A percentile compares a stretch with the other conserved stretches of the same genome.
Evolutionary conservation across 2,329 filamentous ascomycete genomes (phyloP).

Genomic region (Volutella citrinella): DNA sequence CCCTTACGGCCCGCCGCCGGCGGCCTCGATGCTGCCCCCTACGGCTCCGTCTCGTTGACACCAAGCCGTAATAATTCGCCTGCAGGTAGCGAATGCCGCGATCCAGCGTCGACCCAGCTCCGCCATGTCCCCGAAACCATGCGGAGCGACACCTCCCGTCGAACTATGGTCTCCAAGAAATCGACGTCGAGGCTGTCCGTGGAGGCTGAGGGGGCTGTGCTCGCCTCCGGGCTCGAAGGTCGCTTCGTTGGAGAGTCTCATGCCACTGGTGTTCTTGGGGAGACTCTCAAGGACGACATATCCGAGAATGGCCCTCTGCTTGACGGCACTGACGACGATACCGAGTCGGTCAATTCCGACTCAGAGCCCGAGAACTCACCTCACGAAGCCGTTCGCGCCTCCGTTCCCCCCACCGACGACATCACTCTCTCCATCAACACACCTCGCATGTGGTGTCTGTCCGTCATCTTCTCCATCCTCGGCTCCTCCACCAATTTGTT

Average conservation of each 20-base stretch:
- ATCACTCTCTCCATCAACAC: slow-evolving; percentile 79
- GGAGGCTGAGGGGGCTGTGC: slow-evolving; percentile 48
- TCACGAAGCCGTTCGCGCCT: slow-evolving; percentile 77
- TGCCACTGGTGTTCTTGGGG: slow-evolving; percentile 42
- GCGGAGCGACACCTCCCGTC: slow-evolving; percentile 30
- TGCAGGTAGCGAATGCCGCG: slow-evolving; percentile 31
- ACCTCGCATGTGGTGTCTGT: slow-evolving; percentile 81
- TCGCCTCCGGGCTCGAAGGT: slow-evolving; percentile 52
- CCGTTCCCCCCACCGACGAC: slow-evolving; percentile 73
- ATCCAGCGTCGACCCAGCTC: slow-evolving; percentile 29
- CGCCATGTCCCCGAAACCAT: slow-evolving; percentile 33
- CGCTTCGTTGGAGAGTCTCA: slow-evolving; percentile 51
- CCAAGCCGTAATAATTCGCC: slow-evolving; percentile 35
- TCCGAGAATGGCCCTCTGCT: slow-evolving; percentile 34
- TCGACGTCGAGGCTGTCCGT: slow-evolving; percentile 41
- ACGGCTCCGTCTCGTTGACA: slow-evolving; percentile 37
- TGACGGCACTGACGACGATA: slow-evolving; percentile 37
- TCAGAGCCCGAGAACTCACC: slow-evolving; percentile 67
- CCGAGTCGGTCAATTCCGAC: slow-evolving; percentile 40
- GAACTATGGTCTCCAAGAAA: slow-evolving; percentile 28
- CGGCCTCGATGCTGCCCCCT: slow-evolving; percentile 30
- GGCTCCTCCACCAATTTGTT: slow-evolving; percentile 84
- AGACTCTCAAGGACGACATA: slow-evolving; percentile 38
- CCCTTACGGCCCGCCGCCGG: slow-evolving; percentile 31
- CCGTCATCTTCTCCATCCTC: slow-evolving; percentile 75